phyloP scores from a whole-genome alignment of 2,329 filamentous ascomycete genomes.

The Pseudogymnoascus sp. region DNA sequence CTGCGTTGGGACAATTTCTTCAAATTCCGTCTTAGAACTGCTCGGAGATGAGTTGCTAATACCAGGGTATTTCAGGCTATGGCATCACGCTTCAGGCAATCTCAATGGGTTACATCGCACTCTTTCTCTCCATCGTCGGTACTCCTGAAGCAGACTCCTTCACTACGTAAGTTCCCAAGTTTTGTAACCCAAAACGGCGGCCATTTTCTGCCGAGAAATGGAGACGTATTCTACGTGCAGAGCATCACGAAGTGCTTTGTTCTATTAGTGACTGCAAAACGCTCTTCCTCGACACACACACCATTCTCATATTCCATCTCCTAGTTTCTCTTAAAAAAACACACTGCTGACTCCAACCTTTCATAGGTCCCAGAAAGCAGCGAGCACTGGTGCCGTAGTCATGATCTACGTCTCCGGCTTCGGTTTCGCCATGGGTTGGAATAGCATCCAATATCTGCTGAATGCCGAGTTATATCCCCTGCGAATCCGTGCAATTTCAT shows the following conservation, averaged over 20 bases:
- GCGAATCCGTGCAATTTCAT: slow-evolving; percentile 61
- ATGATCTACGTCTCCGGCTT: slow-evolving; percentile 65
- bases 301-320: not conserved
- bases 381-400: slow-evolving; percentile 59
- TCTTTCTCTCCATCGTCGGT: slow-evolving; percentile 41
- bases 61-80: not conserved
- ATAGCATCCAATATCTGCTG: slow-evolving; percentile 69
- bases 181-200: slow-evolving; percentile 31
- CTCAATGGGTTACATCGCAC: slow-evolving; percentile 33
- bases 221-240: slow-evolving; percentile 27
- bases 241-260: not conserved
- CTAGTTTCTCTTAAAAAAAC: slow-evolving; percentile 16
- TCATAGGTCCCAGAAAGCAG: slow-evolving; percentile 37
- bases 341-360: slow-evolving; percentile 43
- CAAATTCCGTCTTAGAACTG: not conserved
- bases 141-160: slow-evolving; percentile 18
- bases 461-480: slow-evolving; percentile 72
- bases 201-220: slow-evolving; percentile 30
- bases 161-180: not conserved
- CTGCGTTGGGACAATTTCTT: not conserved
- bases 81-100: slow-evolving; percentile 33
- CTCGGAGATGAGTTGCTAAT: not conserved
- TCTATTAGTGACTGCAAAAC: not conserved
- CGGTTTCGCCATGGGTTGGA: slow-evolving; percentile 66
- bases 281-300: not conserved